These are phyloP conservation scores for Cardamine resedifolia DNA, from an alignment of 345 rosid species.

Conservation along the genomic window DNA sequence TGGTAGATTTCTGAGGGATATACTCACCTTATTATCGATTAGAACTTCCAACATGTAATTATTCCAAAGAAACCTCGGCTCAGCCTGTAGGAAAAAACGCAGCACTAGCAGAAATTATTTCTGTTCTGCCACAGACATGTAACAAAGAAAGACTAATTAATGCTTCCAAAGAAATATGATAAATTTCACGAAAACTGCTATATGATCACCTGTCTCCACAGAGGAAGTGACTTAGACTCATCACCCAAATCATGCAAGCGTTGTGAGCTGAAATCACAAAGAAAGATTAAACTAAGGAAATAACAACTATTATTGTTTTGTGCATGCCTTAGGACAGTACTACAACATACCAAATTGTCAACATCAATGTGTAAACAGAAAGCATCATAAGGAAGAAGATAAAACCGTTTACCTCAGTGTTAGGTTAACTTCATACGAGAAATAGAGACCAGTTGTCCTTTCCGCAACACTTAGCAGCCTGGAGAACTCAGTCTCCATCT, in stretches of 20 bases:
- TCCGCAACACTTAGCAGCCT: constrained; percentile 69
- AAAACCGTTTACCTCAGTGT: constrained; percentile 65
- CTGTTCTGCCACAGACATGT: not conserved
- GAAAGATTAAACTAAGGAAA: constrained; percentile 17
- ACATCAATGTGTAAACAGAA: constrained; percentile 6
- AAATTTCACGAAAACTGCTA: not conserved
- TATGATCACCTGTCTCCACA: constrained; percentile 93
- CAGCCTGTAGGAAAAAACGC: constrained; percentile 64
- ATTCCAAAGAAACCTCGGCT: constrained; percentile 99
- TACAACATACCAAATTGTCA: not conserved
- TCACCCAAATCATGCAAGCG: constrained; percentile 83
- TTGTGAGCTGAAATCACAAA: constrained; percentile 62
- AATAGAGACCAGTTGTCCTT: constrained; percentile 73
- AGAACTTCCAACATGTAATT: constrained; percentile 91
- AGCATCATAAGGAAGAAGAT: constrained; percentile 6
- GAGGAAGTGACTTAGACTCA: constrained; percentile 94
- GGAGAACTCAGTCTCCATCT: constrained; percentile 77
- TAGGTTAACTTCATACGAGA: constrained; percentile 86
- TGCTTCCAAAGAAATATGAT: constrained; percentile 1
- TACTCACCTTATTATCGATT: constrained; percentile 82
- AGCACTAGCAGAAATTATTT: constrained; percentile 2
- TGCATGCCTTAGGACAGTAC: not conserved
- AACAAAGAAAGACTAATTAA: constrained; percentile 7
- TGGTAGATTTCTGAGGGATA: constrained; percentile 8
- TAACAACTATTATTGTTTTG: not conserved